Evolutionary conservation across 2,329 filamentous ascomycete species (phyloP), one percentile per base, ranked within the genome.

Genomic region (Colletotrichum musae): DNA sequence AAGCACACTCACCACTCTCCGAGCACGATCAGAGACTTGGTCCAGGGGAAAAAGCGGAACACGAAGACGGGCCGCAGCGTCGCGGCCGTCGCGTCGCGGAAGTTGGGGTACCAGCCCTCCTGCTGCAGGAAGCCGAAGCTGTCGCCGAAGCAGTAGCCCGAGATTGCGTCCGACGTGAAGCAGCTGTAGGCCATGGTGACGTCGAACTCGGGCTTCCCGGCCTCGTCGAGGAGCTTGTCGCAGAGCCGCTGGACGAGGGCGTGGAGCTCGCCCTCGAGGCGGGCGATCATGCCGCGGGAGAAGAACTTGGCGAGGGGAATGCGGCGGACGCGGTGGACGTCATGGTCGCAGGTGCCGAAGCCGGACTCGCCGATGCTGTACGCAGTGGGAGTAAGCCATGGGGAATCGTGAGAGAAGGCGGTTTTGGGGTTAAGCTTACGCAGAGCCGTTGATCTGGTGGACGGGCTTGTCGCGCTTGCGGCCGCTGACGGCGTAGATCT

Each of bases 91-190:
- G 74, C 59, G 4, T 63, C 68, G 10, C 73, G 72, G 56, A 80
- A 80, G 64, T 82, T 81, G 5, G 80, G 79, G 28, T 76, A 74
- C 80, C 80, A 82, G 0, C 73, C 77, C 3, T 80, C 72, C 62
- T 80, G 77, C 6, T 72, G 70, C 21, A 79, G 53, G 47, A 79
- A 74, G 1, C 80, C 80, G 61, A 81, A 76, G 5, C 73, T 72
- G 51, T 81, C 77, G 10, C 81, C 81, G 63, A 82, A 83, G 24
- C 75, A 76, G 57, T 81, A 82, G 2, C 76, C 73, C 2, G 77
- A 78, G 32, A 82, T 82, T 3, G 77, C 75, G n/a, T 83, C 81
- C 0, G 79, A 76, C 0, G 80, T 81, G 61, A 81, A 81, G 70
- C 80, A 82, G 64, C 78, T 81, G 59, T 79, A 81, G 2, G 80